A percentile compares a stretch with the other conserved stretches of the same genome.
These are phyloP conservation scores for Gamsiella multidivaricata DNA, from an alignment of 192 early-diverging fungal species.

Conservation along the genomic window DNA sequence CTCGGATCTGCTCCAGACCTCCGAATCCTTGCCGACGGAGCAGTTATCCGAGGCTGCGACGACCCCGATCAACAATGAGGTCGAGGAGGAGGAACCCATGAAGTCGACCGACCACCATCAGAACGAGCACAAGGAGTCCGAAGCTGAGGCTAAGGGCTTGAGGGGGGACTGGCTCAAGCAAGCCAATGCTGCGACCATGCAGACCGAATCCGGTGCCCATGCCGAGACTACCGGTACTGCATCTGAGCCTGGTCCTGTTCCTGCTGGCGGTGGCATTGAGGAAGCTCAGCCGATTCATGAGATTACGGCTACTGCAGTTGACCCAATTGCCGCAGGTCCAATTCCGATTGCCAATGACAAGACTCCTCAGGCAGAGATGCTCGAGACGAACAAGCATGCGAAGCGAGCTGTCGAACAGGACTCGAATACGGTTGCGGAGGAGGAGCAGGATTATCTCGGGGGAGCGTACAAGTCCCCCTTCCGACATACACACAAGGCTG, in stretches of 20 bases:
- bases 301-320: background rate
- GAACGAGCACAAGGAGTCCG: background rate
- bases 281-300: too few species aligned
- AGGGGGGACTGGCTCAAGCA: background rate
- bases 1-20: background rate
- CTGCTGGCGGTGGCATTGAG: background rate
- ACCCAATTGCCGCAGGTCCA: background rate
- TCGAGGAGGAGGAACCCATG: constrained; percentile 14
- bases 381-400: constrained; percentile 12
- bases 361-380: background rate
- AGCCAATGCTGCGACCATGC: too few species aligned
- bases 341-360: background rate
- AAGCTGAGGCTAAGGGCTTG: background rate
- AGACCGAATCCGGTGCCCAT: too few species aligned
- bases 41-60: constrained; percentile 7
- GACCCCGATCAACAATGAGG: constrained; percentile 17
- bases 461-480: constrained; percentile 49
- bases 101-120: background rate
- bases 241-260: too few species aligned
- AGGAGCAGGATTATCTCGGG: constrained; percentile 25
- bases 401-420: constrained; percentile 26
- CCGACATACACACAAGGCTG: constrained; percentile 37
- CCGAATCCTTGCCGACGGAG: background rate
- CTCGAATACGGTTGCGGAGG: constrained; percentile 23
- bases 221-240: too few species aligned